These are phyloP conservation scores for Pelargonium nanum DNA, from an alignment of 345 rosid genomes.

Conservation along the genomic window DNA sequence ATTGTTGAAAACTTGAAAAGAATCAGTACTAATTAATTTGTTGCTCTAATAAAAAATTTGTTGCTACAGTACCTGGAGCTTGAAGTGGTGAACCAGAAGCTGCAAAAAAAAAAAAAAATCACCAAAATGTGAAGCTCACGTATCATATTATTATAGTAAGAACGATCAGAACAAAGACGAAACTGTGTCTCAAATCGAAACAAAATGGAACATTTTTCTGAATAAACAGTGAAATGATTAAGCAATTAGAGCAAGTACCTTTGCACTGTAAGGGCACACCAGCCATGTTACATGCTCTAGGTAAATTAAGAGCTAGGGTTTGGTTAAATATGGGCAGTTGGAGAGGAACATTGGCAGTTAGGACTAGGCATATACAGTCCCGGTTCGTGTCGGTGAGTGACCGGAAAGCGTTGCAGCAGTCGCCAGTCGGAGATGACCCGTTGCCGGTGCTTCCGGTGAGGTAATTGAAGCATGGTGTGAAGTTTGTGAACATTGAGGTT, in stretches of 20 bases:
- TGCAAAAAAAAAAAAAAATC: slow-evolving; percentile 22
- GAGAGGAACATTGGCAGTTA: slow-evolving; percentile 67
- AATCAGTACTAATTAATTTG: no score
- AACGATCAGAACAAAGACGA: no score
- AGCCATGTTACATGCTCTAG: slow-evolving; percentile 51
- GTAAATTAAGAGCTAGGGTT: slow-evolving; percentile 56
- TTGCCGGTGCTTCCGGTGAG: slow-evolving; percentile 63
- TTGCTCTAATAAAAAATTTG: no score
- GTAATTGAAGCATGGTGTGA: slow-evolving; percentile 75
- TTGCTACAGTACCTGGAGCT: slow-evolving; percentile 92
- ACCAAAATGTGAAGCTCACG: neutral
- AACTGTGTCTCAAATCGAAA: no score
- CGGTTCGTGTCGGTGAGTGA: slow-evolving; percentile 32
- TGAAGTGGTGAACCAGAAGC: slow-evolving; percentile 80
- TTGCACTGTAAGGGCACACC: slow-evolving; percentile 63
- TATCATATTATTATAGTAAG: no score
- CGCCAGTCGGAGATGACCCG: slow-evolving; percentile 44
- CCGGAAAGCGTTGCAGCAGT: slow-evolving; percentile 56
- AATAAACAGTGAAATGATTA: no score
- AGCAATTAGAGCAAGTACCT: no score
- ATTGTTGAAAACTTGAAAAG: neutral
- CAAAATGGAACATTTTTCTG: no score
- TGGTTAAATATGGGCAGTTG: slow-evolving; percentile 54
- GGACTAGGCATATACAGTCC: slow-evolving; percentile 62
- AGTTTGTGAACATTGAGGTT: slow-evolving; percentile 54